Conservation (phyloP, 75 land plant species). For the Pinus taeda region DNA sequence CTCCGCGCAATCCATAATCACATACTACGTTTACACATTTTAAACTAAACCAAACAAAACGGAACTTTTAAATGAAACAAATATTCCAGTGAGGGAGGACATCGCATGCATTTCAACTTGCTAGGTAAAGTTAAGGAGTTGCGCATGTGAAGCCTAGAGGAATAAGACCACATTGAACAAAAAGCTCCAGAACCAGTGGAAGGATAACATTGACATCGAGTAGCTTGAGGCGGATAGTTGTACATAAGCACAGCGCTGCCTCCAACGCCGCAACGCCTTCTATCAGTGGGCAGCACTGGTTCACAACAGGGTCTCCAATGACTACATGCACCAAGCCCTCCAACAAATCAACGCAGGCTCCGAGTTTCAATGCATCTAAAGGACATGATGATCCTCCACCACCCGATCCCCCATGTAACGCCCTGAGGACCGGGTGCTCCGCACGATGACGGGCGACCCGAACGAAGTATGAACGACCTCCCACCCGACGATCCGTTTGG, state of each 20-base stretch:
- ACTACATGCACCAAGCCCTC: not conserved
- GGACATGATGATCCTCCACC: not conserved
- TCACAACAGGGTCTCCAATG: not conserved
- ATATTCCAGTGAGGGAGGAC: too few species aligned
- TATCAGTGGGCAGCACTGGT: slow-evolving; percentile 26
- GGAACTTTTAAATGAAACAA: too few species aligned
- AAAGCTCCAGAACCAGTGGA: slow-evolving; percentile 23
- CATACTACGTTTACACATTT: too few species aligned
- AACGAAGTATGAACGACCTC: too few species aligned
- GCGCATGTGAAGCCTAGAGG: slow-evolving; percentile 31
- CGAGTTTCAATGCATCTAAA: slow-evolving; percentile 1
- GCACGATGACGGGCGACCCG: too few species aligned
- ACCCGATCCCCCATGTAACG: too few species aligned
- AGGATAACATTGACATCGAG: slow-evolving; percentile 27
- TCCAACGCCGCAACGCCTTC: slow-evolving; percentile 20
- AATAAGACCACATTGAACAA: slow-evolving; percentile 24
- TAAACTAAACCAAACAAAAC: too few species aligned
- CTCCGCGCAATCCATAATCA: too few species aligned
- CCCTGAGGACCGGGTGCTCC: too few species aligned
- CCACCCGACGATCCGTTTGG: too few species aligned
- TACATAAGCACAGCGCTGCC: slow-evolving; percentile 27
- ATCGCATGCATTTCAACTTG: too few species aligned
- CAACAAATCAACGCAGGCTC: slow-evolving; percentile 9
- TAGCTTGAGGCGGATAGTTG: slow-evolving; percentile 29
- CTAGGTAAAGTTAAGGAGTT: too few species aligned